Evolutionary conservation across 164 flowering plant genomes (phyloP), one percentile per base, ranked within the genome.

Genomic region (Platanus orientalis): DNA sequence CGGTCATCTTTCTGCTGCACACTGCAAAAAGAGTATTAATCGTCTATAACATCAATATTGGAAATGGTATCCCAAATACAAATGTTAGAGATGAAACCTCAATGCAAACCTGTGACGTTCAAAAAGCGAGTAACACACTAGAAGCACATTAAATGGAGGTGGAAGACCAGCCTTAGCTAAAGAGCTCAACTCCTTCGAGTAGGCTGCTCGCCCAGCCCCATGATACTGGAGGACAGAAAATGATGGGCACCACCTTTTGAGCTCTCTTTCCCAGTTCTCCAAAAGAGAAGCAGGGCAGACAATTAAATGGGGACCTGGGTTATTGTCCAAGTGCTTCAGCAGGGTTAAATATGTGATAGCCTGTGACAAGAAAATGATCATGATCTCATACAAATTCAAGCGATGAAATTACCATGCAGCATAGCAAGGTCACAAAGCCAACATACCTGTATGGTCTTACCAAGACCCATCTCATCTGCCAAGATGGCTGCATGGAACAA

Each of bases 381-480:
- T 13, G 21, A 21, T 52, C 54, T 29, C 21, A 47, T 7, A 10
- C 39, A 51, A 63, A 64, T 26, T 44, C 13, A 30, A 25, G 16
- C 36, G 17, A 26, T 21, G 17, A 0, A 42, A 44, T n/a, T 56
- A 25, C 7, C 30, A 57, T 20, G 6, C 42, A 36, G 42, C 42
- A 36, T 36, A 19, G 62, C n/a, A 32, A 65, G 39, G 13, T 7
- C 56, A 36, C 39, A 47, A 56, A 66, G 19, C 29, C 25, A 11
- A 57, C 29, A 25, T 70, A 92, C 98, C 96, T 93, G 98, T 67
- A 93, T 78, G 19, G 98, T 93, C 79, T 93, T 93, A 54, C 98
- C 98, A 57, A 93, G 92, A 58, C 98, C 98, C 98, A 93, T 93
- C 79, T 93, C 98, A 82, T 93, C 98, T 25, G 98, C 98, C 79